Conservation (phyloP, 2,329 filamentous ascomycete species). For the Fusarium subglutinans region DNA sequence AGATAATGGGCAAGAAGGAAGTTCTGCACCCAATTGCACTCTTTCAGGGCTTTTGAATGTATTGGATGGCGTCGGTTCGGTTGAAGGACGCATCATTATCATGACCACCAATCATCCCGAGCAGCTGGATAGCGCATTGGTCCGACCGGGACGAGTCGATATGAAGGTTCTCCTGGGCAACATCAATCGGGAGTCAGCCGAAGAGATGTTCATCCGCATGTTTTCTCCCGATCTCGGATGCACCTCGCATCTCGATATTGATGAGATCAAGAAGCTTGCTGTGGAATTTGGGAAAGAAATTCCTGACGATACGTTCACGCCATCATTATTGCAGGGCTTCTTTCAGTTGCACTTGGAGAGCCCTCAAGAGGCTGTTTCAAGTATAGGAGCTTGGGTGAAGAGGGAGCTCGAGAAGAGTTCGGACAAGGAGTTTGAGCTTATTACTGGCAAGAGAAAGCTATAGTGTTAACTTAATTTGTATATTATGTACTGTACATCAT, state of each 20-base stretch:
- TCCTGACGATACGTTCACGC: constrained; percentile 56
- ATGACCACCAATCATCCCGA: constrained; percentile 78
- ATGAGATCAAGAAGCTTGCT: constrained; percentile 57
- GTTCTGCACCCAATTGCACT: constrained; percentile 50
- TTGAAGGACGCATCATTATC: constrained; percentile 75
- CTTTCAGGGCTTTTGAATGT: constrained; percentile 75
- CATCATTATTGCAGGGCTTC: constrained; percentile 60
- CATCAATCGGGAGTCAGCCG: constrained; percentile 55
- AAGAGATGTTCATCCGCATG: constrained; percentile 59
- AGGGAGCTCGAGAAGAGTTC: constrained; percentile 45
- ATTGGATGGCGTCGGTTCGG: constrained; percentile 74
- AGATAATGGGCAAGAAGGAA: constrained; percentile 29
- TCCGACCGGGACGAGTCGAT: constrained; percentile 74
- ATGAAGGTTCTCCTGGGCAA: constrained; percentile 67
- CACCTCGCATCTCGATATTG: constrained; percentile 36
- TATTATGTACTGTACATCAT: not conserved
- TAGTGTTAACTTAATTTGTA: constrained; percentile 6
- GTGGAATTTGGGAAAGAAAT: constrained; percentile 64
- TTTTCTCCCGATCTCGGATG: constrained; percentile 49
- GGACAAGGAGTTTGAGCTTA: constrained; percentile 47
- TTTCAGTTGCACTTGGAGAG: constrained; percentile 56
- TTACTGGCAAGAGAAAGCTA: constrained; percentile 13
- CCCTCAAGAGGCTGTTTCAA: constrained; percentile 48
- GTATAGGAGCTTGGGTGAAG: constrained; percentile 50
- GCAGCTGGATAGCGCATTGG: constrained; percentile 69